Evolutionary conservation across 805 yeast genomes (phyloP), one percentile per base, ranked within the genome.

Genomic region (Wickerhamiella vanderwaltii): DNA sequence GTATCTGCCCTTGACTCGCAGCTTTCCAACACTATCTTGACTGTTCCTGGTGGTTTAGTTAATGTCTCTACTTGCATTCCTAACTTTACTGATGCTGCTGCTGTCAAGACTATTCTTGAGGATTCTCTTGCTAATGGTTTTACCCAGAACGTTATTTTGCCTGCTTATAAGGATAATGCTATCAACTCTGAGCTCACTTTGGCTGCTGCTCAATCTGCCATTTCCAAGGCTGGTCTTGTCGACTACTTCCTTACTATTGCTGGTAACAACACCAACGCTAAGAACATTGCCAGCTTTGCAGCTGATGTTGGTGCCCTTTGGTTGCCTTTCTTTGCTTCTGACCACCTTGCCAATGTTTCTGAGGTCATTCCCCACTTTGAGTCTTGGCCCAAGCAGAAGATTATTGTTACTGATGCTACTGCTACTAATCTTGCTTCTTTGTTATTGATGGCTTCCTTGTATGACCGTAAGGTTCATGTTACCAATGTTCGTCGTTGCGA

Each of bases 401-500:
- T 91, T 46, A 79, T 88, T 46, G 71, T 87, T 49, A 85, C 95
- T 31, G 96, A 88, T 63, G 95, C 97, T 38, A 77, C 75, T 59
- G 78, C 88, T 19, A 82, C 95, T 29, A 88, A 85, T 55, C 69
- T 88, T 56, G 97, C 97, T n/a, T 82, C 95, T 3, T 79, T 87
- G 34, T 67, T 88, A 59, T 71, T 88, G 55, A 68, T 88, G 63
- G 94, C 96, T 33, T 81, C 95, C 20, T 71, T 88, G 58, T 86
- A 83, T 68, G 72, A 67, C 64, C 74, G 94, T 56, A 68, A 85
- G 30, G 79, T 88, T 49, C 97, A 88, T 62, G 77, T 88, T 53
- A 83, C 94, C 43, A 86, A 82, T 51, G 91, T 88, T 39, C 75
- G 82, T 31, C 70, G 79, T 46, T 75, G 71, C 57, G 84, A 79